These are phyloP conservation scores for Moesziomyces sp. DNA, from an alignment of 1,284 basidiomycete species.

Conservation along the genomic window DNA sequence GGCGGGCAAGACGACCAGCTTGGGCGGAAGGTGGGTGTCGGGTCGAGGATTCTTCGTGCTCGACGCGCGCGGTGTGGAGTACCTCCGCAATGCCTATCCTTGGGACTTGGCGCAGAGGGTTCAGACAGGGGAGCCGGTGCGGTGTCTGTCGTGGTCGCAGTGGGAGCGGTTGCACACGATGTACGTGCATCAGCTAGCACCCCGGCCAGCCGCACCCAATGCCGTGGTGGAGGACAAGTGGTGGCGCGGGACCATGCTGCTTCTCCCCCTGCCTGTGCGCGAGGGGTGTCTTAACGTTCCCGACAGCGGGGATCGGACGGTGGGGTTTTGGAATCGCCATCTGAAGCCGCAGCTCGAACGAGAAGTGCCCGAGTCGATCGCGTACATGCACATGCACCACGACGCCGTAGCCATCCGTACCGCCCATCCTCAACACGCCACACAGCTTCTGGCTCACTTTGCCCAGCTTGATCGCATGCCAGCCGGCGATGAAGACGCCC, in stretches of 20 bases:
- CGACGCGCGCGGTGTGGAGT: conserved; percentile 4
- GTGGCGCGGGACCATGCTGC: conserved; percentile 22
- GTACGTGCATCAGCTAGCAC: conserved; percentile 7
- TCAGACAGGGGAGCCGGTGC: conserved; percentile 4
- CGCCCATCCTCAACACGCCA: conserved; percentile 8
- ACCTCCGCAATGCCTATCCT: conserved; percentile 3
- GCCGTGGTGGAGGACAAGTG: background rate
- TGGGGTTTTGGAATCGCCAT: conserved; percentile 12
- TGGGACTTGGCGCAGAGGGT: conserved; percentile 18
- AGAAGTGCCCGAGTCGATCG: conserved; percentile 21
- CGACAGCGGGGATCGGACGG: conserved; percentile 2
- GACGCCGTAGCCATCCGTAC: conserved; percentile 10
- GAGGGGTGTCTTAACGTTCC: background rate
- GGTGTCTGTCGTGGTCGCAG: conserved; percentile 20
- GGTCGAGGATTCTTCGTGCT: conserved; percentile 30
- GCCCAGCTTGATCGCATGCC: conserved; percentile 13
- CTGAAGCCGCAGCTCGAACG: conserved; percentile 37
- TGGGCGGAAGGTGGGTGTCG: conserved; percentile 24
- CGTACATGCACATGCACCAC: conserved; percentile 29
- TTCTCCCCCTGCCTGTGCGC: conserved; percentile 3
- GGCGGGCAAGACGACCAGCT: background rate
- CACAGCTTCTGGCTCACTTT: background rate
- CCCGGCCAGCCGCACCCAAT: background rate
- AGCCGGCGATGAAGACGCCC: conserved; percentile 7
- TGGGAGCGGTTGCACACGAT: conserved; percentile 22